Conservation (phyloP, 83 land plant species). For the Larix sibirica region DNA sequence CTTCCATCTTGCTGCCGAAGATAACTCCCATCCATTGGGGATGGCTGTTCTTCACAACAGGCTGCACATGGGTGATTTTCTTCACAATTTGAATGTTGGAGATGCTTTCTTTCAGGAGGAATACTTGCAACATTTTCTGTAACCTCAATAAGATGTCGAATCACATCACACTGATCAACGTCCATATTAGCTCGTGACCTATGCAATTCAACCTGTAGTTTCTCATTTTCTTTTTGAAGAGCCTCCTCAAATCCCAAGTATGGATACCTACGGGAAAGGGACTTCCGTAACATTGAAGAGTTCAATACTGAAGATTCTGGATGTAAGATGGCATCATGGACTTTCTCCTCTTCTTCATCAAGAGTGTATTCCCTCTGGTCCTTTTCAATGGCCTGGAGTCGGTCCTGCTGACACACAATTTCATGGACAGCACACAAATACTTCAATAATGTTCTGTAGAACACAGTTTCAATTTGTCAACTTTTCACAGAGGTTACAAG, state of each 20-base stretch:
- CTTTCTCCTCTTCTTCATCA: slow-evolving; percentile 73
- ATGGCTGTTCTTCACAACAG: slow-evolving; percentile 19
- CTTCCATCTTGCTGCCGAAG: slow-evolving; percentile 24
- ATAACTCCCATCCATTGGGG: slow-evolving; percentile 21
- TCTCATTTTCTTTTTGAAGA: slow-evolving; percentile 65
- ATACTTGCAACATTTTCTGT: slow-evolving; percentile 59
- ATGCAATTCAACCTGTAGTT: slow-evolving; percentile 64
- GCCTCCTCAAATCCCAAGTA: slow-evolving; percentile 60
- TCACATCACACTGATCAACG: slow-evolving; percentile 59
- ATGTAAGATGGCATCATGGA: slow-evolving; percentile 59
- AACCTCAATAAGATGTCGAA: slow-evolving; percentile 68
- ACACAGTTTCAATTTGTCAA: not conserved
- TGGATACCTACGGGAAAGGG: slow-evolving; percentile 73
- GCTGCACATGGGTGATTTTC: slow-evolving; percentile 24
- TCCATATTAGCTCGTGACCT: slow-evolving; percentile 57
- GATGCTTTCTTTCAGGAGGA: slow-evolving; percentile 32
- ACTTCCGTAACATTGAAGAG: slow-evolving; percentile 34
- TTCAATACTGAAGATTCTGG: slow-evolving; percentile 50
- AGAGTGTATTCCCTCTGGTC: slow-evolving; percentile 75
- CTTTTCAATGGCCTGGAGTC: slow-evolving; percentile 67
- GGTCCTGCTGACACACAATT: slow-evolving; percentile 46
- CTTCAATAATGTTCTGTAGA: not conserved
- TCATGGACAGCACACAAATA: not conserved
- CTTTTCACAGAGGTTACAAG: not conserved
- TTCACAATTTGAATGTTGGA: slow-evolving; percentile 33